Evolutionary conservation across 192 early-diverging fungal genomes (phyloP), one percentile per base, ranked within the genome.

Genomic region (Rhizophagus sp.): DNA sequence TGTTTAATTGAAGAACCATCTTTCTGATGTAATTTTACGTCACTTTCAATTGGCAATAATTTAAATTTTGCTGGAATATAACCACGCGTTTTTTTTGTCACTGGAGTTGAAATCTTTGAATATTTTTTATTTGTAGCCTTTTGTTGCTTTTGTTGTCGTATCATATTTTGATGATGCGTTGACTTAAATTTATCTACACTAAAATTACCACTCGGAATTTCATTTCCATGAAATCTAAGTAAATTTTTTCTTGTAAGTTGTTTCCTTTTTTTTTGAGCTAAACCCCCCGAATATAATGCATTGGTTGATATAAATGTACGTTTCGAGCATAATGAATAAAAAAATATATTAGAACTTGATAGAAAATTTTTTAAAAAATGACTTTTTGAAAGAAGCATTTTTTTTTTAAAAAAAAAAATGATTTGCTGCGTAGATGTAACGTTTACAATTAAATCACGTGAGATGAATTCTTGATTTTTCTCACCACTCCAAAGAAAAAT

Each of bases 51-150:
- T 0, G 87, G 86, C 68, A 90, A 68, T 44, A 91, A 76, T 66
- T 85, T 81, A 77, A 91, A 92, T 39, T 89, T 83, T 12, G 89
- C 91, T 24, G 90, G 91, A 25, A 90, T 88, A 80, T 89, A 90
- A 75, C 91, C 91, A 73, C 87, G 84, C 19, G 75, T 77, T 30
- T 65, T 77, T 63, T 77, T 66, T 50, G 75, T 63, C 24, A 77
- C 75, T n/a, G 61, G 75, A 41, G 11, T 75, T 62, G 75, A 52
- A 57, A 19, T 4, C 22, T 57, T 57, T 2, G 17, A 22, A 57
- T 6, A 57, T 57, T 57, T 47, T 47, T 12, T 57, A 57, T 57
- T 57, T 57, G 17, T 57, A 15, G 52, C 19, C 0, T 6, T 57
- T 57, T 57, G 52, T 5, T 22, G 52, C 6, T 57, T 57, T 57